Conservation (phyloP, 169 alveolate species). For the Babesia gibsoni region DNA sequence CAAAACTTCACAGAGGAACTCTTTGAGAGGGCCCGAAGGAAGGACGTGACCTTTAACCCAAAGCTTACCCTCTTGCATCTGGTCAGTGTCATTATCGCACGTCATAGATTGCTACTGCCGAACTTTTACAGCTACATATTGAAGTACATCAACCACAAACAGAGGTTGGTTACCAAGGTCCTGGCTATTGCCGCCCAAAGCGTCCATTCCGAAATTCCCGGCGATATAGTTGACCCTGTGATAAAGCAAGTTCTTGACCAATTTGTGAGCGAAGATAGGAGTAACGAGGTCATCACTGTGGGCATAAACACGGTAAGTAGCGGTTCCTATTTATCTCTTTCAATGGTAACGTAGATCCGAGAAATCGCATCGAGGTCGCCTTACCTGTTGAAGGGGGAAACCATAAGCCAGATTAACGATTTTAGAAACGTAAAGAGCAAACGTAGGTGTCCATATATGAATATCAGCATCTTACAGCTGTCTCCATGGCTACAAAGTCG, state of each 20-base stretch:
- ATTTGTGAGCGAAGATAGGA: slow-evolving; percentile 50
- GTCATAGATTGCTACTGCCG: slow-evolving; percentile 39
- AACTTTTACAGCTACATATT: slow-evolving; percentile 45
- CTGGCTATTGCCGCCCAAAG: slow-evolving; percentile 86
- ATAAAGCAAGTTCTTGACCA: slow-evolving; percentile 44
- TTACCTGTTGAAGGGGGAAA: slow-evolving; percentile 72
- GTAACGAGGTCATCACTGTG: slow-evolving; percentile 46
- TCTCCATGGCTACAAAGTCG: slow-evolving; percentile 82
- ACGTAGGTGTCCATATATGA: slow-evolving; percentile 13
- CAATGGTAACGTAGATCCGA: slow-evolving; percentile 71
- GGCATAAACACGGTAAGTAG: slow-evolving; percentile 53
- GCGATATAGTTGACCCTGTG: slow-evolving; percentile 80
- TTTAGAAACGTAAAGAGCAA: slow-evolving; percentile 80
- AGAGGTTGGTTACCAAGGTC: slow-evolving; percentile 79
- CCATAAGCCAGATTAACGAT: slow-evolving; percentile 68
- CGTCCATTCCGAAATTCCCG: slow-evolving; percentile 83
- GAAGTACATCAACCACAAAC: slow-evolving; percentile 80
- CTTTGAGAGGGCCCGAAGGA: slow-evolving; percentile 28
- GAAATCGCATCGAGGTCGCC: slow-evolving; percentile 85
- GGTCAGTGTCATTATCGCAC: slow-evolving; percentile 29
- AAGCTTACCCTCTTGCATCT: slow-evolving; percentile 46
- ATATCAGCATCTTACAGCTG: slow-evolving; percentile 48
- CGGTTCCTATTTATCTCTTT: background rate
- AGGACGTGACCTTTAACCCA: slow-evolving; percentile 23
- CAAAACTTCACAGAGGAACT: slow-evolving; percentile 28